phyloP scores from a whole-genome alignment of 192 early-diverging fungal genomes.

The Backusella tuberculispora region DNA sequence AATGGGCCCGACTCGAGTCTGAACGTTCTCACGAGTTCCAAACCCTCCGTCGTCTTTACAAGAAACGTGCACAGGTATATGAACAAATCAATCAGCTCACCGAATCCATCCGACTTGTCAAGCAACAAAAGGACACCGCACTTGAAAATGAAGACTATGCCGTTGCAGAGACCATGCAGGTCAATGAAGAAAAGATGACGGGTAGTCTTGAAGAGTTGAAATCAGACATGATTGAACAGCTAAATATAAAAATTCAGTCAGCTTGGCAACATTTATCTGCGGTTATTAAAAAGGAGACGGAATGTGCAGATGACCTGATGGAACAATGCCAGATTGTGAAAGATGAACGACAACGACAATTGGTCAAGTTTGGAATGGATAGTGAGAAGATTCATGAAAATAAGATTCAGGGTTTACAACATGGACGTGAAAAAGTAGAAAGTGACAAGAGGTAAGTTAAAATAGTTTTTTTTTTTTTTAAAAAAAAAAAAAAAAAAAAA shows the following conservation, averaged over 20 bases:
- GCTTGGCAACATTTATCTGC: neutral
- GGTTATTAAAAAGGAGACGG: neutral
- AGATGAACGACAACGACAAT: neutral
- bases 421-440: neutral
- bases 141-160: neutral
- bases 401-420: neutral
- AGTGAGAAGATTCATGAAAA: neutral
- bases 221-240: neutral
- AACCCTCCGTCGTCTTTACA: neutral
- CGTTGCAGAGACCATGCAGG: neutral
- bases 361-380: neutral
- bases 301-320: neutral
- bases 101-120: neutral
- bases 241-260: neutral
- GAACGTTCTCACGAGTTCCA: neutral
- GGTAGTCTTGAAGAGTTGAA: neutral
- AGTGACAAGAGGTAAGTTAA: neutral
- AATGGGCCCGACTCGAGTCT: neutral
- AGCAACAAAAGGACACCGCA: slow-evolving; percentile 7
- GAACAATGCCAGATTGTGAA: neutral
- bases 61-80: neutral
- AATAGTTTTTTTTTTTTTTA: too few species aligned
- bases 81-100: slow-evolving; percentile 4
- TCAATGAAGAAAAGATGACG: neutral
- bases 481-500: neutral